These are phyloP conservation scores for Luvunga scandens DNA, from an alignment of 345 rosid species.

Conservation along the genomic window DNA sequence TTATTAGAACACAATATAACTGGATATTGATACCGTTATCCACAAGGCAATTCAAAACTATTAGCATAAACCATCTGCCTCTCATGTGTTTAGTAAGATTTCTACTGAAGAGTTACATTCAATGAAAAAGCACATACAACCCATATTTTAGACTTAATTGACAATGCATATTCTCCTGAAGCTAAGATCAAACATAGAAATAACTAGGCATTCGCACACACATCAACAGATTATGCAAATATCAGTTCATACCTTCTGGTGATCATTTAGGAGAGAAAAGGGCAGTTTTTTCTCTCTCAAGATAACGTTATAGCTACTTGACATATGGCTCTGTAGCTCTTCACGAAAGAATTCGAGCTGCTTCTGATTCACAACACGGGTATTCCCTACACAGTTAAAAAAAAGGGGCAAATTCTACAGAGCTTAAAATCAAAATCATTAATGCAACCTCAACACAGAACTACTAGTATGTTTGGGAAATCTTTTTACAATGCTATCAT, in stretches of 20 bases:
- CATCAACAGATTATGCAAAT: neutral
- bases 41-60: neutral
- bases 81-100: neutral
- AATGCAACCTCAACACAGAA: neutral
- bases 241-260: constrained; percentile 49
- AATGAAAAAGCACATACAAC: neutral
- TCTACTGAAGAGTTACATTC: neutral
- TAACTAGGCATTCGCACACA: neutral
- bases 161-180: neutral
- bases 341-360: constrained; percentile 78
- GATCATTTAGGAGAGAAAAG: constrained; percentile 73
- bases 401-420: neutral
- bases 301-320: constrained; percentile 71
- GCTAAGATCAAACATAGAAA: neutral
- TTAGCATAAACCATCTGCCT: neutral
- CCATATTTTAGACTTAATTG: neutral
- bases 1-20: neutral
- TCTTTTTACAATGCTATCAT: neutral
- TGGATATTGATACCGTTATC: neutral
- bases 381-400: constrained; percentile 46
- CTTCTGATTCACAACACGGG: constrained; percentile 73
- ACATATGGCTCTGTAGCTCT: constrained; percentile 62
- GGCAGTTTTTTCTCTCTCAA: constrained; percentile 80
- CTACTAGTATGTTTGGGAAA: neutral
- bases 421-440: neutral